A percentile compares a stretch with the other conserved stretches of the same genome.
Conservation (phyloP, 2,329 filamentous ascomycete genomes). For the Harringtonia lauricola region DNA sequence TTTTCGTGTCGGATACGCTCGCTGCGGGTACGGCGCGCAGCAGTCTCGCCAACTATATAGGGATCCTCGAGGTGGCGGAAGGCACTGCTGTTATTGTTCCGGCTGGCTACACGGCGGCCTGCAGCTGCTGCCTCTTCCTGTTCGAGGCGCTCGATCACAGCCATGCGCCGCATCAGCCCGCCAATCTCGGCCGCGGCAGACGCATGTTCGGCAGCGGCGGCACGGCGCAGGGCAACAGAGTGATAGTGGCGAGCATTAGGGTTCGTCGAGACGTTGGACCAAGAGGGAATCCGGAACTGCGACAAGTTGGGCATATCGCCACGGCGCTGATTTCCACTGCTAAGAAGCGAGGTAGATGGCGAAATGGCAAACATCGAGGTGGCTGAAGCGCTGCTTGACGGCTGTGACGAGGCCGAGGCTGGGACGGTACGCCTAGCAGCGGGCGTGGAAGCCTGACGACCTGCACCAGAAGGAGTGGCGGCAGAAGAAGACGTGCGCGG, state of each 20-base stretch:
- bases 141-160: constrained; percentile 23
- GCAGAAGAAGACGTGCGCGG: constrained; percentile 19
- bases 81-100: constrained; percentile 9
- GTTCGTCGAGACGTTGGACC: constrained; percentile 43
- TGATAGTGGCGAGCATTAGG: constrained; percentile 51
- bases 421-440: constrained; percentile 2
- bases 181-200: constrained; percentile 20
- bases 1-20: constrained; percentile 46
- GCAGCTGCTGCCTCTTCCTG: constrained; percentile 21
- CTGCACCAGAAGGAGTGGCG: neutral
- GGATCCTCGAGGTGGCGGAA: constrained; percentile 53
- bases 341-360: constrained; percentile 12
- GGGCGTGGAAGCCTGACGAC: constrained; percentile 3
- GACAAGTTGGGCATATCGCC: constrained; percentile 30
- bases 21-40: constrained; percentile 44
- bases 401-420: constrained; percentile 7
- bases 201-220: constrained; percentile 30
- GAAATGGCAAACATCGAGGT: constrained; percentile 5
- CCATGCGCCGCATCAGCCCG: constrained; percentile 17
- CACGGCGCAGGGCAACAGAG: constrained; percentile 52
- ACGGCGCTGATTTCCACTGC: constrained; percentile 10
- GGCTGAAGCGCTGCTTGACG: too few relatives aligned
- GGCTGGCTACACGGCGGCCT: neutral
- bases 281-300: constrained; percentile 46
- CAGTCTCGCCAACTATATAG: constrained; percentile 54